phyloP scores from a whole-genome alignment of 176 grass and related monocot genomes.

The Stipa capillata region DNA sequence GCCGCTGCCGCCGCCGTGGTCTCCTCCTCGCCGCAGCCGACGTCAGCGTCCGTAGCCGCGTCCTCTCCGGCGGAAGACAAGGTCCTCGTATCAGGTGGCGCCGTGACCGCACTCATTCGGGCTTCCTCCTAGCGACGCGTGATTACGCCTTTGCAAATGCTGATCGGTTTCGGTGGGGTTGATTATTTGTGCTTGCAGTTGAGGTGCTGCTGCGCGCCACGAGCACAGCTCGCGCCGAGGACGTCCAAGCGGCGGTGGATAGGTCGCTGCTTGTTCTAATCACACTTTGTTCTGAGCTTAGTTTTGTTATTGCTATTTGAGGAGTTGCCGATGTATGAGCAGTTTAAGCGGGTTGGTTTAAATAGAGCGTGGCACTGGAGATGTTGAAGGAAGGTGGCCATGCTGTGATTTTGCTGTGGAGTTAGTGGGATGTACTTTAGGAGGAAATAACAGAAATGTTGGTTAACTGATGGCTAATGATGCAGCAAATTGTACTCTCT shows the following conservation, averaged over 20 bases:
- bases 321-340: background rate
- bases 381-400: background rate
- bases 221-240: slow-evolving; percentile 60
- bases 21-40: slow-evolving; percentile 28
- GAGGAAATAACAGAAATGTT: background rate
- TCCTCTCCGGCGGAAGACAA: slow-evolving; percentile 46
- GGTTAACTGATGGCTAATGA: background rate
- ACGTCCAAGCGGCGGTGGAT: slow-evolving; percentile 58
- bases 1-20: background rate
- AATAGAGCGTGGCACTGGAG: background rate
- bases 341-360: background rate
- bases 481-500: background rate
- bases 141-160: background rate
- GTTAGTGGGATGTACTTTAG: background rate
- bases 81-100: slow-evolving; percentile 65
- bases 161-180: background rate
- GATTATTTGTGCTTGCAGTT: slow-evolving; percentile 42
- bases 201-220: slow-evolving; percentile 75
- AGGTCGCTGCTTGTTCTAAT: slow-evolving; percentile 39
- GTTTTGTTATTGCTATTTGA: background rate
- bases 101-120: background rate
- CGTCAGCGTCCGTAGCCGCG: background rate
- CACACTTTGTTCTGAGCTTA: background rate
- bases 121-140: background rate
- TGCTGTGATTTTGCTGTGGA: background rate